A percentile compares a stretch with the other conserved stretches of the same genome.
Conservation (phyloP, 176 grass and related monocot species). For the Oryza meyeriana region DNA sequence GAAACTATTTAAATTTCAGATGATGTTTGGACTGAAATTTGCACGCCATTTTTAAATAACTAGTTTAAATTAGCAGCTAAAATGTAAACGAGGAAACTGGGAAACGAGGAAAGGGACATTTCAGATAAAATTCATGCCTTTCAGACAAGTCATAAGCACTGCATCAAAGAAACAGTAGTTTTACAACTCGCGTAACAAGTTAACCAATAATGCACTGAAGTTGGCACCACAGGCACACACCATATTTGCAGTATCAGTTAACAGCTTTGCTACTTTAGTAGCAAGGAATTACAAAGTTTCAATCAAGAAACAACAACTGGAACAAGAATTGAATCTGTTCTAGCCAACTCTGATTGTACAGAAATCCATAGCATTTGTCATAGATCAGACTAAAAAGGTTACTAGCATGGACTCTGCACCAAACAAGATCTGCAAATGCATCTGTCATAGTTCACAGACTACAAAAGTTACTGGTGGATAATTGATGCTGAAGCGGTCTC, state of each 20-base stretch:
- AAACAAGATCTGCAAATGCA: neutral
- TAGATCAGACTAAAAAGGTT: neutral
- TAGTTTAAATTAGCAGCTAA: no score
- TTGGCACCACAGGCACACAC: neutral
- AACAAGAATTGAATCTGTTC: neutral
- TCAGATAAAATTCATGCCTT: no score
- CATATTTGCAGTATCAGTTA: constrained; percentile 38
- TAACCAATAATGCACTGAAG: no score
- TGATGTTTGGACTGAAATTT: no score
- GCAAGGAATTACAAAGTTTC: neutral
- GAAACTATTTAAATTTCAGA: no score
- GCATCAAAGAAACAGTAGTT: no score
- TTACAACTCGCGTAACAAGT: no score
- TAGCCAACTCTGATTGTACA: neutral
- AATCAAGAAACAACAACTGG: neutral
- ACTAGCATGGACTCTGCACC: neutral
- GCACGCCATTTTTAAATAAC: no score
- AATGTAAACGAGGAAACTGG: no score
- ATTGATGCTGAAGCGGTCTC: neutral
- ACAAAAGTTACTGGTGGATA: neutral
- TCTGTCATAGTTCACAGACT: neutral
- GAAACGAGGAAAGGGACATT: no score
- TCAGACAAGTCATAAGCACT: no score
- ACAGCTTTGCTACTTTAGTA: neutral
- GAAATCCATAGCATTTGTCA: neutral